These are phyloP conservation scores for Megacollybia marginata DNA, from an alignment of 768 basidiomycete species.

Conservation along the genomic window DNA sequence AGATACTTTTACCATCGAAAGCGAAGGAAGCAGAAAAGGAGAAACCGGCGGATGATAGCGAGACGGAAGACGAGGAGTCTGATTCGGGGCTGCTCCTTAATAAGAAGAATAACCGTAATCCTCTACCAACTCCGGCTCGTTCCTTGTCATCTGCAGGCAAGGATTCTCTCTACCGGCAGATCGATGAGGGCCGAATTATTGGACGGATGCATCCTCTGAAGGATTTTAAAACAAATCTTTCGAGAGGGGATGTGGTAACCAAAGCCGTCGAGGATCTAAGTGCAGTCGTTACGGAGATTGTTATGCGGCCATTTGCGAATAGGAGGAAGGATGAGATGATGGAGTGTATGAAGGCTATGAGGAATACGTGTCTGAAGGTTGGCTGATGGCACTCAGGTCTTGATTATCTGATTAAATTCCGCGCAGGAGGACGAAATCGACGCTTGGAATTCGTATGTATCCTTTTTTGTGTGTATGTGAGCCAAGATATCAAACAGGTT, in stretches of 20 bases:
- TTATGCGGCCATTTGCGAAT: conserved; percentile 62
- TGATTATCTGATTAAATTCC: neutral
- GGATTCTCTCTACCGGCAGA: conserved; percentile 41
- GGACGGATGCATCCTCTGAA: conserved; percentile 64
- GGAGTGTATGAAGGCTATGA: conserved; percentile 62
- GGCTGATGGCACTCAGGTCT: conserved; percentile 9
- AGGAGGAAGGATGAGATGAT: conserved; percentile 64
- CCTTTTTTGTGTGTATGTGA: neutral
- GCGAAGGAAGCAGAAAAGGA: conserved; percentile 2
- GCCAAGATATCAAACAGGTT: conserved; percentile 37
- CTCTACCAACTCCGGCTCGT: conserved; percentile 47
- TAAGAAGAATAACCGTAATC: conserved; percentile 14
- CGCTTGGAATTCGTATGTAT: conserved; percentile 68
- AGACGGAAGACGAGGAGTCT: conserved; percentile 46
- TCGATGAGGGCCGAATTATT: conserved; percentile 67
- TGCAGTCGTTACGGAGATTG: conserved; percentile 62
- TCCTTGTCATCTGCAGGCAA: conserved; percentile 32
- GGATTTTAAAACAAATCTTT: conserved; percentile 70
- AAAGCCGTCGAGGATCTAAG: conserved; percentile 82
- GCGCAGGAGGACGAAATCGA: conserved; percentile 75
- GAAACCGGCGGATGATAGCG: conserved; percentile 30
- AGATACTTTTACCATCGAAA: neutral
- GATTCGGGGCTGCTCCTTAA: conserved; percentile 20
- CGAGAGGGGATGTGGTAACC: conserved; percentile 69
- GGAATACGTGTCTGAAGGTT: conserved; percentile 61